Evolutionary conservation across 2,329 filamentous ascomycete genomes (phyloP), one percentile per base, ranked within the genome.

Genomic region (Trematosphaeria pertusa): DNA sequence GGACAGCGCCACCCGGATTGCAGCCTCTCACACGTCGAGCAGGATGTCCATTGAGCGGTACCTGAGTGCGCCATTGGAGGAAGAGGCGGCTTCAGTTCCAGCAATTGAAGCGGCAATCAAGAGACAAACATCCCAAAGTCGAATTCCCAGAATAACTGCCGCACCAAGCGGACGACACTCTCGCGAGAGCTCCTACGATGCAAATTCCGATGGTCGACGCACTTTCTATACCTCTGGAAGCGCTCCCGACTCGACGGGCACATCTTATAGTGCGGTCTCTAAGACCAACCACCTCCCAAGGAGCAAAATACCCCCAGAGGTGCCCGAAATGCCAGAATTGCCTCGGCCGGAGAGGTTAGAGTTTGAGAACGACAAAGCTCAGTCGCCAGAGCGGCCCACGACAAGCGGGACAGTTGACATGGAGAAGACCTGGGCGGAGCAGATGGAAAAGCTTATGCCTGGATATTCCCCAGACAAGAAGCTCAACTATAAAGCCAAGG

Each of bases 1-100:
- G 18, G 46, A 54, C 3, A 43, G 24, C 37, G 44, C 48, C 11
- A 46, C 46, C 10, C 52, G 43, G 26, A 46, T 49, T 22, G 48
- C 46, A 24, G 51, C 45, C 6, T 54, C 59, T 3, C 50, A 54
- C 10, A 50, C 54, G 4, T 45, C 54, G 1, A 60, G 52, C 32
- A 50, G 59, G 28, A 60, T 63, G 49, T 63, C 59, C 10, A 61
- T 65, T 18, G 59, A 62, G 34, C 56, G 59, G 2, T 65, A 65
- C 37, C 43, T 65, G 2, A 61, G 46, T 35, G 61, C 61, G 3
- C 61, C 61, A 11, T 40, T 65, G 33, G 57, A 56, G 32, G 59
- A 65, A 15, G 61, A 65, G 42, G 53, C 61, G 19, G 61, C 61
- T 18, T 59, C 59, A 22, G 53, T 58, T 15, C 61, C 59, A 31